These are phyloP conservation scores for Aspergillus fischeri DNA, from an alignment of 2,329 filamentous ascomycete genomes.

Conservation along the genomic window DNA sequence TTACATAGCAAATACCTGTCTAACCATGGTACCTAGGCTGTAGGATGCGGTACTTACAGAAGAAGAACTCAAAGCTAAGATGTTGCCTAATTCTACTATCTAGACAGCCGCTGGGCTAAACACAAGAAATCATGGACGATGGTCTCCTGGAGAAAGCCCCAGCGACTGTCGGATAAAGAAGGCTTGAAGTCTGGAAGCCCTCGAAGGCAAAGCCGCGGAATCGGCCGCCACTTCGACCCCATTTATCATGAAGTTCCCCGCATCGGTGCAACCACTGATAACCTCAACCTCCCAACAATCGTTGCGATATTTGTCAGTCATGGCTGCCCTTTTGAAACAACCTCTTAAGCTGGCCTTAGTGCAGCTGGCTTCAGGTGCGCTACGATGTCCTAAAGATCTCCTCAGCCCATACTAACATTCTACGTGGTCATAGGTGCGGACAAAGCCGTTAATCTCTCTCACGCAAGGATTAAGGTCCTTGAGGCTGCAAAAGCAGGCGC, in stretches of 20 bases:
- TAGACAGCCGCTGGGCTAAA: too few species aligned
- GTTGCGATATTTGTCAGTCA: slow-evolving; percentile 19
- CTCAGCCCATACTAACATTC: slow-evolving; percentile 3
- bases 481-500: slow-evolving; percentile 74
- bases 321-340: slow-evolving; percentile 63
- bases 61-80: too few species aligned
- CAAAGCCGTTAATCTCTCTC: slow-evolving; percentile 77
- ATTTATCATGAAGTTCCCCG: background rate
- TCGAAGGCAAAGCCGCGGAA: background rate
- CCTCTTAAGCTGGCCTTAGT: slow-evolving; percentile 76
- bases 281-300: background rate
- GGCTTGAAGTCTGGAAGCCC: background rate
- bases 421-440: slow-evolving; percentile 55
- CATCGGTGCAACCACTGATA: background rate
- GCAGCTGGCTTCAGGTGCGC: slow-evolving; percentile 68
- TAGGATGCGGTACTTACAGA: too few species aligned
- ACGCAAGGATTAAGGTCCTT: slow-evolving; percentile 76
- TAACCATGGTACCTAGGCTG: too few species aligned
- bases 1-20: too few species aligned
- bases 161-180: too few species aligned
- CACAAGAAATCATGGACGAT: too few species aligned
- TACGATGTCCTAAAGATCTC: slow-evolving; percentile 1
- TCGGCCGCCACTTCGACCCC: background rate
- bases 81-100: too few species aligned
- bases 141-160: too few species aligned